Percentiles rank a stretch among this genome's conserved stretches.
These are phyloP conservation scores for Discostella stelligera DNA, from an alignment of 352 stramenopile genomes.

Conservation along the genomic window DNA sequence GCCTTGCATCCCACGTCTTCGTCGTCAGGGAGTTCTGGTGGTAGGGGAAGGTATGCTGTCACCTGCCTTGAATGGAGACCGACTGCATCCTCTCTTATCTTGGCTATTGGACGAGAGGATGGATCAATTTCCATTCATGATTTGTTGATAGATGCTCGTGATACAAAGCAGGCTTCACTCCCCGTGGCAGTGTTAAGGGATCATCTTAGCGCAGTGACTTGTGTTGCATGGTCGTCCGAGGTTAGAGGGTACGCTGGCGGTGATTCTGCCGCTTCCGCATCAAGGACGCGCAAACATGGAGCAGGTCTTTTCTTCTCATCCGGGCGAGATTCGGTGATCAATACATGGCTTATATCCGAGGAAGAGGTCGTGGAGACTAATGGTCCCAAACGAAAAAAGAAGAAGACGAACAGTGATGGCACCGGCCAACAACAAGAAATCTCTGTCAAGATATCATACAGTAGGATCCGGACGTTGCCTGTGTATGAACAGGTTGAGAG, in stretches of 20 bases:
- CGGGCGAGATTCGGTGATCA: conserved; percentile 89
- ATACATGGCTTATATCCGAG: conserved; percentile 77
- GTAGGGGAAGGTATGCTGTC: conserved; percentile 56
- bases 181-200: conserved; percentile 86
- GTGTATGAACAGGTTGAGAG: conserved; percentile 94
- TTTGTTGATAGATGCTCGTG: conserved; percentile 82
- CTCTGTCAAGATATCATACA: conserved; percentile 76
- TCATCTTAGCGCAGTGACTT: conserved; percentile 93
- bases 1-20: conserved; percentile 70
- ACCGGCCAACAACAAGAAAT: conserved; percentile 17
- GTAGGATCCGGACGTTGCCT: conserved; percentile 88
- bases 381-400: conserved; percentile 47
- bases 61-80: conserved; percentile 62
- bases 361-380: conserved; percentile 30
- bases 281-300: conserved; percentile 23
- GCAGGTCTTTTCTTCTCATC: conserved; percentile 82
- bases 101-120: conserved; percentile 83
- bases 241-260: conserved; percentile 13
- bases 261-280: conserved; percentile 4
- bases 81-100: conserved; percentile 54
- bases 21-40: conserved; percentile 33
- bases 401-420: conserved; percentile 50
- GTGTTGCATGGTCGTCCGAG: conserved; percentile 87
- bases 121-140: conserved; percentile 77
- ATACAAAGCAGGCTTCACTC: conserved; percentile 85